phyloP scores from a whole-genome alignment of 2,329 filamentous ascomycete species.

The Hypoxylon sp. region DNA sequence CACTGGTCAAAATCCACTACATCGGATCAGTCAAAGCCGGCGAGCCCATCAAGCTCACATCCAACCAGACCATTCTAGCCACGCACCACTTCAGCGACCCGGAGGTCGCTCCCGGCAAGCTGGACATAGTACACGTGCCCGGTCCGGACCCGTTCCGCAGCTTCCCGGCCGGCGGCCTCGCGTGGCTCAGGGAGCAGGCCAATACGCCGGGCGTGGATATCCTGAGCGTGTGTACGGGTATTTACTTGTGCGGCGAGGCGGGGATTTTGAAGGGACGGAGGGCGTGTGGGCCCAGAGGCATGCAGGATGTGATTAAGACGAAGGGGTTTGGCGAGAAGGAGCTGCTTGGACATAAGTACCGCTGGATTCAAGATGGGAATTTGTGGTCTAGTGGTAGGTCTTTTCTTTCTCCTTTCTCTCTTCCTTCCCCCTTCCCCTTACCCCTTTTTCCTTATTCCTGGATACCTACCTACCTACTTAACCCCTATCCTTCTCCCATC shows the following conservation, averaged over 20 bases:
- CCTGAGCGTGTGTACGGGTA: slow-evolving; percentile 65
- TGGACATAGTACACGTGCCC: slow-evolving; percentile 66
- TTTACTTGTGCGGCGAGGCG: slow-evolving; percentile 62
- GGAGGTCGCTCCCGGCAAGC: slow-evolving; percentile 63
- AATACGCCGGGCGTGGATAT: slow-evolving; percentile 59
- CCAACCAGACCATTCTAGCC: slow-evolving; percentile 55
- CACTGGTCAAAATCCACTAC: slow-evolving; percentile 60
- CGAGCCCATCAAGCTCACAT: slow-evolving; percentile 58
- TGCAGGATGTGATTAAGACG: slow-evolving; percentile 57
- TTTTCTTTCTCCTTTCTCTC: slow-evolving; percentile 6
- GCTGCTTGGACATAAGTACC: slow-evolving; percentile 61
- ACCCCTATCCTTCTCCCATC: not conserved
- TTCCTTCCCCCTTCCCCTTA: not conserved
- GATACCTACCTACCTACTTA: too few species aligned
- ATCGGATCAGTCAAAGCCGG: slow-evolving; percentile 58
- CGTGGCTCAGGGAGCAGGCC: slow-evolving; percentile 61
- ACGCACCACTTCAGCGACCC: slow-evolving; percentile 61
- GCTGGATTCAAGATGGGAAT: slow-evolving; percentile 67
- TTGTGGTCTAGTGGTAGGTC: slow-evolving; percentile 67
- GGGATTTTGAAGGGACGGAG: slow-evolving; percentile 62
- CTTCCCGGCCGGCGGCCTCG: slow-evolving; percentile 54
- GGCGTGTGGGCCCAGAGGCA: slow-evolving; percentile 61
- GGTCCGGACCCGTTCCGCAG: slow-evolving; percentile 59
- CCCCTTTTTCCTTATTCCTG: not conserved
- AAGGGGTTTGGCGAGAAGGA: slow-evolving; percentile 56